Conservation (phyloP, 2,329 filamentous ascomycete genomes). For the Akanthomyces lecanii region DNA sequence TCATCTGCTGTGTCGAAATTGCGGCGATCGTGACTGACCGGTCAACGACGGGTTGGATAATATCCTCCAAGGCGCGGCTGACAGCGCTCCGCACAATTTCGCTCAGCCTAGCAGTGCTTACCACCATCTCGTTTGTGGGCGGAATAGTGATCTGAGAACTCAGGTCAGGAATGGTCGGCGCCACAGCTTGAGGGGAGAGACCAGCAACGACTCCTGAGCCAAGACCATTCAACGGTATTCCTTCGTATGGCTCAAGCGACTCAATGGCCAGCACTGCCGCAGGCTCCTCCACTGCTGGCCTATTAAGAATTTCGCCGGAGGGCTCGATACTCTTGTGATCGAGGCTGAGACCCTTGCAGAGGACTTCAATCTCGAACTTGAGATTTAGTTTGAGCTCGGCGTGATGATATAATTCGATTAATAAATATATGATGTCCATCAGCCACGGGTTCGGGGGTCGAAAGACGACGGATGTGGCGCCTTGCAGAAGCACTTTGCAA, state of each 20-base stretch:
- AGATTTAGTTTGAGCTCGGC: constrained; percentile 93
- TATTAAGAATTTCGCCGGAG: constrained; percentile 77
- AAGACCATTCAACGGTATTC: constrained; percentile 71
- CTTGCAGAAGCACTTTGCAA: constrained; percentile 89
- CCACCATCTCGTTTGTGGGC: constrained; percentile 72
- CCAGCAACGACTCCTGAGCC: constrained; percentile 64
- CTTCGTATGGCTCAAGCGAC: constrained; percentile 75
- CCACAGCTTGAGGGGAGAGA: constrained; percentile 72
- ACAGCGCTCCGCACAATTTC: constrained; percentile 83
- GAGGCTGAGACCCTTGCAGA: constrained; percentile 88
- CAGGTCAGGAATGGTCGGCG: constrained; percentile 79
- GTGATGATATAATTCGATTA: constrained; percentile 91
- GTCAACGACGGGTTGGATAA: constrained; percentile 96
- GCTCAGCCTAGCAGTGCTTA: constrained; percentile 63
- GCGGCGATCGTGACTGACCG: constrained; percentile 96
- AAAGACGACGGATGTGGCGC: constrained; percentile 81
- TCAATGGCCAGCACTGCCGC: constrained; percentile 60
- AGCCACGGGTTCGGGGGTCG: constrained; percentile 94
- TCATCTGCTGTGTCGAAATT: constrained; percentile 92
- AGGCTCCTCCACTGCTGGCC: constrained; percentile 60
- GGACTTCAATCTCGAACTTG: constrained; percentile 97
- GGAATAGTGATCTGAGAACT: constrained; percentile 76
- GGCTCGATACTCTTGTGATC: constrained; percentile 90
- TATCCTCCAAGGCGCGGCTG: constrained; percentile 86
- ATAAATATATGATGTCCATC: constrained; percentile 87